These are phyloP conservation scores for Vigna radiata DNA, from an alignment of 306 rosid species.

Conservation along the genomic window DNA sequence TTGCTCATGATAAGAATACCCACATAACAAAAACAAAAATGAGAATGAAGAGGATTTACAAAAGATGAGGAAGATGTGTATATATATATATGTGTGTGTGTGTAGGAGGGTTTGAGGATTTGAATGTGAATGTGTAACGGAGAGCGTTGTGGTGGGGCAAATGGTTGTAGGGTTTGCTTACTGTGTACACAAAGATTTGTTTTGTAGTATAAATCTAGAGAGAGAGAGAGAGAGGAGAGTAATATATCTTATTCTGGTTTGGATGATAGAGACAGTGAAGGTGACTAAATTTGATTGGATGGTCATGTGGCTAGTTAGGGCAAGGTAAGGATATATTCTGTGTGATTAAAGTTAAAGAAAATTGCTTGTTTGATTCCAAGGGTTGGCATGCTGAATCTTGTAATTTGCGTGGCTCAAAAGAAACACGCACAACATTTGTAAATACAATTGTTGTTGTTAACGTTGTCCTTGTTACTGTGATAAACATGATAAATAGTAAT, in stretches of 20 bases:
- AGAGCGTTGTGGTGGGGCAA: conserved; percentile 25
- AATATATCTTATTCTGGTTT: not conserved
- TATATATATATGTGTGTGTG: conserved; percentile 17
- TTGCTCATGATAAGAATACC: conserved; percentile 81
- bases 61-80: conserved; percentile 34
- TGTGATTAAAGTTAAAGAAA: conserved; percentile 27
- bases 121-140: not conserved
- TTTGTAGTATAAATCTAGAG: not conserved
- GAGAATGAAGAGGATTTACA: conserved; percentile 38
- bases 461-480: not conserved
- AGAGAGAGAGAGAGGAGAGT: conserved; percentile 40
- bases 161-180: conserved; percentile 60
- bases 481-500: not conserved
- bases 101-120: not conserved
- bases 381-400: not conserved
- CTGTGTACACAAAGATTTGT: conserved; percentile 54
- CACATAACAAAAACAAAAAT: conserved; percentile 51
- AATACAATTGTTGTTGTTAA: not conserved
- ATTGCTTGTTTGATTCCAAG: not conserved
- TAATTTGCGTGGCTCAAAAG: not conserved
- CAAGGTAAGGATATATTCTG: conserved; percentile 39
- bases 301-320: conserved; percentile 5
- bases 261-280: conserved; percentile 17
- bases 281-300: conserved; percentile 32
- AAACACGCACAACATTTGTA: conserved; percentile 12